Conservation (phyloP, 169 alveolate genomes). For the Sarcocystis neurona region DNA sequence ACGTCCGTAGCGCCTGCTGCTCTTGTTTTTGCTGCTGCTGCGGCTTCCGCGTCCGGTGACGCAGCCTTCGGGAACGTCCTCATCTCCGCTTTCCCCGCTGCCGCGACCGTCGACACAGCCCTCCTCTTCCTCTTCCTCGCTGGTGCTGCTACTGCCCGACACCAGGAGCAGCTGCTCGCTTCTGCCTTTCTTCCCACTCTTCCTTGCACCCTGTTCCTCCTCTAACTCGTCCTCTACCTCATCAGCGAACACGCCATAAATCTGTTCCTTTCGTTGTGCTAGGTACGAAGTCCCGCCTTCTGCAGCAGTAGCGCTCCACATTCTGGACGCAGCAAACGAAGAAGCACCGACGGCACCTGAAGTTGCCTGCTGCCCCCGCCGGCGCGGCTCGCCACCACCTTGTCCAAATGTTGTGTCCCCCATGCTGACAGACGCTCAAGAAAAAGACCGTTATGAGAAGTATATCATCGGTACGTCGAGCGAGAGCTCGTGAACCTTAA, state of each 20-base stretch:
- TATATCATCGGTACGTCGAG: no score
- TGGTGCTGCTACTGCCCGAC: constrained; percentile 53
- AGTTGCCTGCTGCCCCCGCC: no score
- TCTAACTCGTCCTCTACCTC: neutral
- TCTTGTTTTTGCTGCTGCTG: constrained; percentile 30
- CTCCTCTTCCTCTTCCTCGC: constrained; percentile 31
- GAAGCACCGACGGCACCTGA: no score
- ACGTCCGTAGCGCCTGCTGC: neutral
- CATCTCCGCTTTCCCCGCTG: neutral
- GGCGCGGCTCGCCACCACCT: no score
- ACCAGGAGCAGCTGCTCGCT: neutral
- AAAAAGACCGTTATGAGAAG: no score
- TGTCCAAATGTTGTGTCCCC: no score
- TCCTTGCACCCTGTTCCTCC: neutral
- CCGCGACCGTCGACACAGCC: neutral
- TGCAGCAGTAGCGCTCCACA: no score
- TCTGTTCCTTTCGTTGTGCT: constrained; percentile 39
- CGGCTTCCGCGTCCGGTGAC: constrained; percentile 2
- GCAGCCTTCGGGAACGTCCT: constrained; percentile 2
- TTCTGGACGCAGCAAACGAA: no score
- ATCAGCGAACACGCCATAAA: constrained; percentile 39
- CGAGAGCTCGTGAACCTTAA: no score
- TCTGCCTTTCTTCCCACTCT: no score
- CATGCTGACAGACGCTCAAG: no score
- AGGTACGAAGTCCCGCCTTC: no score